Evolutionary conservation across 2,329 filamentous ascomycete genomes (phyloP), one percentile per base, ranked within the genome.

Genomic region (Septoria linicola): DNA sequence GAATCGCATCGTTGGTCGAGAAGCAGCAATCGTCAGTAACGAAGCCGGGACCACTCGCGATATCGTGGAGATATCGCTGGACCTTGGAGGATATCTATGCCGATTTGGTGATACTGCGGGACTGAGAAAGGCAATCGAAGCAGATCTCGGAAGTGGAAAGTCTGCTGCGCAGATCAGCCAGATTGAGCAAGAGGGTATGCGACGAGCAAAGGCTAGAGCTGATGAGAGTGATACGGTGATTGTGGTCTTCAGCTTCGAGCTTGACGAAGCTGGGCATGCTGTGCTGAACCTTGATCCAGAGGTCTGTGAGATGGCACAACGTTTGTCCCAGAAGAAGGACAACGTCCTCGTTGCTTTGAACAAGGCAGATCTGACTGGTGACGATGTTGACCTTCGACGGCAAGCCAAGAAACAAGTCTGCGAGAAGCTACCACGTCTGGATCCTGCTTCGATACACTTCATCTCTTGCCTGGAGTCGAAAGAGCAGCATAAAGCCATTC

Each of bases 61-160:
- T 72, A 85, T 99, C 45, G 85, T 99, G 8, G 93, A 99, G 72
- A 88, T 93, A 0, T 87, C 87, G 21, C 78, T 99, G 20, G 93
- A 99, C 71, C 78, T 99, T 41, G 83, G 85, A 0, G 93, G 93
- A 0, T 99, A 88, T 73, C 82, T 95, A 42, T 95, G 91, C 69
- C 88, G 88, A n/a, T 85, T 99, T 65, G 91, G 92, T 13, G 93
- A 99, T 72, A 97, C 93, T 63, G 93, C 93, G 16, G 93, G 93
- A 1, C 82, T 99, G 60, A 79, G 90, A 42, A 49, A 57, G 45
- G 52, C 54, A 3, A 41, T 53, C 25, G 20, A 58, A 23, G 36
- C 36, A 42, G 50, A 45, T 30, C 11, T 41, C 17, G 35, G 13
- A 31, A 40, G 27, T 16, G 36, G 23, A n/a, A 21, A 52, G 40